Evolutionary conservation across 2,329 filamentous ascomycete species (phyloP), one percentile per base, ranked within the genome.

Genomic region (Annulohypoxylon truncatum): DNA sequence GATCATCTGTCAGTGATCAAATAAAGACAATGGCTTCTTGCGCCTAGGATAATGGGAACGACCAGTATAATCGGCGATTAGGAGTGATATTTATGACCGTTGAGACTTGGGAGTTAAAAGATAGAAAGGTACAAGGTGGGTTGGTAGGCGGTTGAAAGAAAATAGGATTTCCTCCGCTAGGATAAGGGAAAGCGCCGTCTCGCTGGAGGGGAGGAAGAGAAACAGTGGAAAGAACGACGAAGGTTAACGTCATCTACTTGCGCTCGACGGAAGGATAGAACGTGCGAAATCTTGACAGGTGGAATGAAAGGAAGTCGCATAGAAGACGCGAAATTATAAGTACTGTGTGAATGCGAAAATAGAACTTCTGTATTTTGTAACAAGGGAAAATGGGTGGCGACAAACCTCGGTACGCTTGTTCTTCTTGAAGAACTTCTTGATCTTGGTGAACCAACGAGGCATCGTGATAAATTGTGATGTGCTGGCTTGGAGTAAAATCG

Each of bases 371-470:
- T 18, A 7, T 10, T 13, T 8, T 4, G 5, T 52, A 20, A 40
- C 10, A 52, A 35, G 24, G 22, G 9, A 9, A 26, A 7, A 42
- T 20, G 7, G 3, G n/a, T 12, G 12, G 6, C 15, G 8, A 29
- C 33, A 13, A 28, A 53, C 51, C 51, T 53, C n/a, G 2, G 4
- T n/a, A 18, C n/a, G 22, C 10, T 35, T n/a, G 4, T 44, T 44
- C 29, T 38, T 48, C 55, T 60, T 53, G n/a, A 40, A 48, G 4
- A 42, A 8, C 28, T 53, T 60, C 51, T 63, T 66, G 9, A 59
- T 6, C 8, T 29, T 22, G 26, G 20, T 7, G n/a, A 20, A 15
- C 35, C n/a, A 46, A 13, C 12, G 15, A 33, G 52, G 13, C 52
- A 55, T 55, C 2, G 6, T 44, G n/a, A 13, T 35, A 3, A 4